These are phyloP conservation scores for Camelina hispida DNA, from an alignment of 345 rosid genomes.

Conservation along the genomic window DNA sequence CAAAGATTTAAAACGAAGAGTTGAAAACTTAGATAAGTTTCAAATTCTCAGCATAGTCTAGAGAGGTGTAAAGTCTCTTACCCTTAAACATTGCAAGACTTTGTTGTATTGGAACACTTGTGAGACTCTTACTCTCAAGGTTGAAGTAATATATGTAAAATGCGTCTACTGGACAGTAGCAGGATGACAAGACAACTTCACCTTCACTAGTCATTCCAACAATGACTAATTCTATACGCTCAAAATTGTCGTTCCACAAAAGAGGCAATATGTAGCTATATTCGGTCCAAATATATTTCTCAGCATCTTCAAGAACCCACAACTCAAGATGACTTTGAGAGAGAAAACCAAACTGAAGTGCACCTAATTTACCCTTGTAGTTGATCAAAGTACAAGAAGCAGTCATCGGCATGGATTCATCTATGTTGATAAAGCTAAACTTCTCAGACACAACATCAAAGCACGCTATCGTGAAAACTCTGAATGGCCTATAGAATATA, in stretches of 20 bases:
- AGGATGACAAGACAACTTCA: background rate
- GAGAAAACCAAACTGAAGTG: no score
- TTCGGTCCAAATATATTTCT: conserved; percentile 5
- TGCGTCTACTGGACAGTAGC: background rate
- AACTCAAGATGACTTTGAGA: background rate
- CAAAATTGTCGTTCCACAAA: background rate
- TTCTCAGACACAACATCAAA: conserved; percentile 1
- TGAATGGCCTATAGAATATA: background rate
- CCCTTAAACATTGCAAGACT: background rate
- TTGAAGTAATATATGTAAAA: conserved; percentile 18
- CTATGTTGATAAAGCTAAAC: conserved; percentile 8
- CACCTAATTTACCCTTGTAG: conserved; percentile 30
- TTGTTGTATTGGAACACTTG: background rate
- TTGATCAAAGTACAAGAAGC: background rate
- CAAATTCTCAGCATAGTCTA: conserved; percentile 9
- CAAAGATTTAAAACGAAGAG: background rate
- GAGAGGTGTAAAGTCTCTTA: background rate
- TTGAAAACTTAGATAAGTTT: background rate
- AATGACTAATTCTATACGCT: background rate
- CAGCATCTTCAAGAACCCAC: background rate
- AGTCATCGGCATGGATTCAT: background rate
- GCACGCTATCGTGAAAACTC: background rate
- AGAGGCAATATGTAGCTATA: background rate
- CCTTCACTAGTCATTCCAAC: conserved; percentile 3
- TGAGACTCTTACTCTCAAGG: background rate